Base-by-base conservation (phyloP, 2,329 filamentous ascomycete species). In the Diplocarpon mali region DNA sequence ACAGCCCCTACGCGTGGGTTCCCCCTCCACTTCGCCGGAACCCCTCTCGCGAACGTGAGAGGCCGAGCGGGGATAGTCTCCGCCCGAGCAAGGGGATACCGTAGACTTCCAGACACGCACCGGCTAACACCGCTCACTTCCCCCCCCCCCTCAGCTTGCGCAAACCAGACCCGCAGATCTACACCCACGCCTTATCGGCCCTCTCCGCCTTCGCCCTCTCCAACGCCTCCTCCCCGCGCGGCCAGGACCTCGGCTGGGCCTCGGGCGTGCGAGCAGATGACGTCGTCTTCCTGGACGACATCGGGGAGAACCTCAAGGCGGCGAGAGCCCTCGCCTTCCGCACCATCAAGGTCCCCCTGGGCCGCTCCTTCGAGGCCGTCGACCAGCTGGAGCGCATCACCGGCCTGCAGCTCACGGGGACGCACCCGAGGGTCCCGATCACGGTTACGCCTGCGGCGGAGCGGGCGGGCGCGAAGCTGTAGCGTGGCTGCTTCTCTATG, bases 261-360 rank as follows among this genome's bases (percentile, higher is more conserved):
- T 64, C 67, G 5, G 68, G 72, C 0, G 68, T 93, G 8, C 63
- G 67, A 45, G 67, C 82, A 0, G 67, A 67, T 0, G 86, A 95
- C 44, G 69, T 95, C 36, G 65, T 94, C 4, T 98, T 98, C 61
- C 65, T 95, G 40, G 92, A 85, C 63, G 81, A 85, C 57, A 85
- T 98, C 62, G 92, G 92, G 1, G 80, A 89, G 64, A 98, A 98
- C 62, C 64, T 96, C 46, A 92, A 89, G 69, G 81, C 74, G 36
- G 92, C 80, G 1, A 84, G 72, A 64, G 72, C 72, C 39, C 68
- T 79, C 16, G 90, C 90, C 0, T 81, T 96, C 62, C 66, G 72
- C 45, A 96, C 90, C 0, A 74, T 96, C 53, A 95, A 90, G 65
- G 92, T 96, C 1, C 69, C 75, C 8, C 66, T 96, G 24, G 89